Percentiles rank a stretch among this genome's conserved stretches.
Conservation (phyloP, 2,329 filamentous ascomycete species). For the Aspergillus thermomutatus region DNA sequence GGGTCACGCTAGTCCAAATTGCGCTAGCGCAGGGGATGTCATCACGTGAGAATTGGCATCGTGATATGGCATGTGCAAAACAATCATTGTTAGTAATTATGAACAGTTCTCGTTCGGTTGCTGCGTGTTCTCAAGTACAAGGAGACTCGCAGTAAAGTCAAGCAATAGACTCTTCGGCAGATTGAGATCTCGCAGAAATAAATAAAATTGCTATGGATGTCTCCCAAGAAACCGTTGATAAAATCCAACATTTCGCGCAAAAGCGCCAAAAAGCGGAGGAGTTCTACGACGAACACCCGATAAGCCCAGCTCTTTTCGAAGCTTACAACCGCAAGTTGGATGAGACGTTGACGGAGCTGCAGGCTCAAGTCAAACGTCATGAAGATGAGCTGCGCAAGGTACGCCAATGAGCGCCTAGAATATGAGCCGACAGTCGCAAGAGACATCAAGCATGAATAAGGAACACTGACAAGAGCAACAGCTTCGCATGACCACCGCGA, state of each 20-base stretch:
- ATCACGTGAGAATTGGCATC: constrained; percentile 14
- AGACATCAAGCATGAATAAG: neutral
- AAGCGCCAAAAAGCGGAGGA: constrained; percentile 33
- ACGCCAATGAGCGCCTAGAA: constrained; percentile 7
- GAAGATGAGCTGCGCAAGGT: constrained; percentile 48
- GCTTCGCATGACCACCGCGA: constrained; percentile 31
- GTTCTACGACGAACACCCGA: constrained; percentile 27
- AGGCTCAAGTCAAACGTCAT: constrained; percentile 49
- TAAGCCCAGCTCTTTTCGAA: constrained; percentile 27
- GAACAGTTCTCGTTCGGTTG: neutral
- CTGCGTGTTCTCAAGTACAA: neutral
- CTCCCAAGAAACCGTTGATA: constrained; percentile 30
- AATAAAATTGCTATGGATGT: constrained; percentile 23
- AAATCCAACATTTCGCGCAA: constrained; percentile 33
- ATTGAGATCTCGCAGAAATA: neutral
- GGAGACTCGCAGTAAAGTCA: neutral
- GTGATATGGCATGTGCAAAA: neutral
- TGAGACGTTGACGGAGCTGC: constrained; percentile 65
- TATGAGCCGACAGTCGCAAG: neutral
- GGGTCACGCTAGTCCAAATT: constrained; percentile 20
- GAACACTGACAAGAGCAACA: constrained; percentile 18
- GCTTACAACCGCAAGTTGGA: constrained; percentile 50
- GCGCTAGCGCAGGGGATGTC: neutral
- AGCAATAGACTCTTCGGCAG: too few relatives aligned
- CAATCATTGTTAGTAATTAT: neutral